A percentile compares a stretch with the other conserved stretches of the same genome.
These are phyloP conservation scores for Ilex asprella DNA, from an alignment of 257 asterid species.

Conservation along the genomic window DNA sequence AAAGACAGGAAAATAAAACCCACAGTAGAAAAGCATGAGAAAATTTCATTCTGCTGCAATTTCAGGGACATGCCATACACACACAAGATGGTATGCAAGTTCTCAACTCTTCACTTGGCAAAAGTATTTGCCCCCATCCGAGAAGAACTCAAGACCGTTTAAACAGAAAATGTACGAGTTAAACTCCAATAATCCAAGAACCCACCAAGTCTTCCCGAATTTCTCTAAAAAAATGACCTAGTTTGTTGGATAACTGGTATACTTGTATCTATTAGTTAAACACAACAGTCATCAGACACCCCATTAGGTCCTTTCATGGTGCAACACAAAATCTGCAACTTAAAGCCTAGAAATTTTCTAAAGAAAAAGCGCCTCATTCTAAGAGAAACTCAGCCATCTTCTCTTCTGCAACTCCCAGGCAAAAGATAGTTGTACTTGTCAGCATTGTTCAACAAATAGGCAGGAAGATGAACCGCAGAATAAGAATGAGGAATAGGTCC, in stretches of 20 bases:
- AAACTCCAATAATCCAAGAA: no score
- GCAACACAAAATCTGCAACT: constrained; percentile 14
- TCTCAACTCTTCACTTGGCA: background rate
- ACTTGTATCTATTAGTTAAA: background rate
- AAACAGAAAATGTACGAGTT: no score
- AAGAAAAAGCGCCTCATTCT: background rate
- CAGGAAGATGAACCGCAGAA: constrained; percentile 57
- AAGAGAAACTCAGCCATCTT: constrained; percentile 26
- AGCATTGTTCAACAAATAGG: constrained; percentile 41
- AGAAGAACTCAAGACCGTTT: no score
- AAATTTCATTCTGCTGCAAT: no score
- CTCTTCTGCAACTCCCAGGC: constrained; percentile 59
- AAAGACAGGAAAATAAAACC: background rate
- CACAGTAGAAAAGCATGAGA: no score
- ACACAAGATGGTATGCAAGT: background rate
- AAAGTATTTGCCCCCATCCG: background rate
- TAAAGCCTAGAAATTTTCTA: background rate
- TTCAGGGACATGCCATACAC: background rate
- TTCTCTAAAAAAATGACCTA: background rate
- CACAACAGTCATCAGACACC: constrained; percentile 5
- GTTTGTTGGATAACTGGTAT: constrained; percentile 3
- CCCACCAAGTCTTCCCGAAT: no score
- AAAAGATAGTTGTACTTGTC: constrained; percentile 45
- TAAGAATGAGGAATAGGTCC: constrained; percentile 57
- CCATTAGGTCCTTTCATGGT: constrained; percentile 3